Base-by-base conservation (phyloP, 768 basidiomycete genomes). In the Steccherinum ochraceum region DNA sequence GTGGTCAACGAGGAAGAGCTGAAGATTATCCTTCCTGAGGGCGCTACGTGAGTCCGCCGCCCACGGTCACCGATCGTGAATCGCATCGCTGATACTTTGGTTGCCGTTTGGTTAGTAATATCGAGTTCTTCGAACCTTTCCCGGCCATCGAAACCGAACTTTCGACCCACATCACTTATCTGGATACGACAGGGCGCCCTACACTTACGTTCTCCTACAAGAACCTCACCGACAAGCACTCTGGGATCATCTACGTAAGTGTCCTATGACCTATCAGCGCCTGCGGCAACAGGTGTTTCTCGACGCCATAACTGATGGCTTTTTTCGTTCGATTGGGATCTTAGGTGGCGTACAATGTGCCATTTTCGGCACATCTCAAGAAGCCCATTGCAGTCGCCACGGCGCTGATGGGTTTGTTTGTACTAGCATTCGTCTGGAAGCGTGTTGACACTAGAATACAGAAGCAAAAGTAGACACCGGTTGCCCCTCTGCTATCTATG, bases 171-270 rank as follows among this genome's bases (percentile, higher is more conserved):
- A 78, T 77, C 54, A 90, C 90, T 3, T 98, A 95, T 69, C 82
- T 99, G 24, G 96, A 99, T 66, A 91, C 93, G 30, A 77, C 74
- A 40, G 96, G 96, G 24, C 84, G 94, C 23, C 93, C 93, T 7
- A 76, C 77, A 4, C 69, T 97, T 52, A 80, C 78, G 4, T 74
- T 98, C 57, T 66, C 73, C 49, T 95, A 93, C 70, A 70, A 78
- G 48, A 69, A 85, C 51, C 71, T 92, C 53, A 93, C 91, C 0
- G 79, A 88, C 61, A 83, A 77, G 57, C 94, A 98, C 64, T 77
- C 78, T 12, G 83, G 83, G 52, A 72, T 76, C 54, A 86, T 99
- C 60, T 89, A 89, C 64, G 93, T 97, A 61, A 61, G 93, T 77
- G 13, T 35, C 51, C 41, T 24, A 43, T 25, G 43, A 24, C 24